phyloP scores from a whole-genome alignment of 2,329 filamentous ascomycete genomes.

The Verticillium isaacii region DNA sequence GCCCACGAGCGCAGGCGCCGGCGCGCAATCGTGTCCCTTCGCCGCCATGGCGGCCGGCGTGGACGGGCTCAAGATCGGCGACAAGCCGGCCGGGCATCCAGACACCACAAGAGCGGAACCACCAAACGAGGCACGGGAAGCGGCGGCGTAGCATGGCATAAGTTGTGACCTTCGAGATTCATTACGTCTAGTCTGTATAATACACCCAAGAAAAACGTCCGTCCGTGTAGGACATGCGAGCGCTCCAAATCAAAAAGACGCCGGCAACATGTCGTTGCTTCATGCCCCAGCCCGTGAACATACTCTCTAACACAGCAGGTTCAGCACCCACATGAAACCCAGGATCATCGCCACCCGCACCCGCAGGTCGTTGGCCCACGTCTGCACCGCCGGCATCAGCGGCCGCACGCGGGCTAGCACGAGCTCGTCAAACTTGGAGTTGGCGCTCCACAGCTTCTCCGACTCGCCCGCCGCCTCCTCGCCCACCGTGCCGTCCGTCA shows the following conservation, averaged over 20 bases:
- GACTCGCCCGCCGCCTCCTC: not conserved
- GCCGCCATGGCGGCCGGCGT: constrained; percentile 12
- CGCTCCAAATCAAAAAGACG: not conserved
- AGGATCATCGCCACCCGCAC: not conserved
- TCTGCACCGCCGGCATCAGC: not conserved
- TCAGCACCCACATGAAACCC: not conserved
- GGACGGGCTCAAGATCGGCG: not conserved
- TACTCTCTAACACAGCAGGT: not conserved
- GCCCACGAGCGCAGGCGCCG: constrained; percentile 11
- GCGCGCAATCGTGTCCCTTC: constrained; percentile 17
- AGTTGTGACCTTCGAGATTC: not conserved
- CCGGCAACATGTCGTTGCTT: not conserved
- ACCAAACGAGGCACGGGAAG: not conserved
- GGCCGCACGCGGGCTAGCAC: not conserved
- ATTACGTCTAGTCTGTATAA: not conserved
- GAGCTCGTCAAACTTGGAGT: not conserved
- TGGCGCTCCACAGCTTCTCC: not conserved
- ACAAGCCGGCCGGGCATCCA: constrained; percentile 4
- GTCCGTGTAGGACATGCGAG: not conserved
- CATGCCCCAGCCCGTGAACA: not conserved
- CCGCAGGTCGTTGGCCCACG: not conserved
- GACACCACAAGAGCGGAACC: not conserved
- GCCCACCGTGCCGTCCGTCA: constrained; percentile 5
- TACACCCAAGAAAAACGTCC: not conserved
- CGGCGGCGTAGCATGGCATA: not conserved